Conservation (phyloP, 352 stramenopile species). For the Phytophthora hibernalis region DNA sequence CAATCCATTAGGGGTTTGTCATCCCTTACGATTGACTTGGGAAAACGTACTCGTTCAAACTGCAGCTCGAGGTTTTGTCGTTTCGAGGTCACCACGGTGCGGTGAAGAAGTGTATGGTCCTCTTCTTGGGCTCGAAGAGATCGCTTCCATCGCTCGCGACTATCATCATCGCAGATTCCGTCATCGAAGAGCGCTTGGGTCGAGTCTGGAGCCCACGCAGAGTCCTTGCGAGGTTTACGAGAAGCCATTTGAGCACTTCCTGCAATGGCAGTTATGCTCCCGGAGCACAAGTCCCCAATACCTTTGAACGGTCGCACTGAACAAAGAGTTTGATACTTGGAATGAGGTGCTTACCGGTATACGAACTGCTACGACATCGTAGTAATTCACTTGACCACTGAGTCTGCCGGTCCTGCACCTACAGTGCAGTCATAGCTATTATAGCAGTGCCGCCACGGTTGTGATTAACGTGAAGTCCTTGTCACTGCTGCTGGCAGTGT, state of each 20-base stretch:
- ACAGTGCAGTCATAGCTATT: neutral
- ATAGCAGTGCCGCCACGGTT: neutral
- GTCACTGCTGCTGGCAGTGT: neutral
- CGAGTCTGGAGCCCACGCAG: slow-evolving; percentile 31
- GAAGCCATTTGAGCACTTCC: slow-evolving; percentile 18
- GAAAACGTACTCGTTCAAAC: slow-evolving; percentile 53
- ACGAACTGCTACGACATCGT: no score
- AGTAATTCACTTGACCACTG: neutral
- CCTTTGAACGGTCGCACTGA: slow-evolving; percentile 15
- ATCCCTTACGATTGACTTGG: neutral
- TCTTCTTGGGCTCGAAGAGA: slow-evolving; percentile 56
- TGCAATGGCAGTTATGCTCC: slow-evolving; percentile 17
- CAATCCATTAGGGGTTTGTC: neutral
- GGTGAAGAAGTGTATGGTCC: slow-evolving; percentile 71
- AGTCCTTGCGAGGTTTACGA: slow-evolving; percentile 31
- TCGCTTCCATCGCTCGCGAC: slow-evolving; percentile 44
- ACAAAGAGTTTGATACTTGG: no score
- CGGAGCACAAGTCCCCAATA: neutral
- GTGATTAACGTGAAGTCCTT: neutral
- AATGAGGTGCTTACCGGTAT: neutral
- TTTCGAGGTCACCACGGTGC: slow-evolving; percentile 74
- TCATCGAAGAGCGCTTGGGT: slow-evolving; percentile 30
- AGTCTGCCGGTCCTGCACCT: neutral
- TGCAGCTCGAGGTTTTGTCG: slow-evolving; percentile 69
- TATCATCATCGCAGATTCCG: slow-evolving; percentile 25